These are phyloP conservation scores for Thalassiosira mediterranea DNA, from an alignment of 352 stramenopile species.

Conservation along the genomic window DNA sequence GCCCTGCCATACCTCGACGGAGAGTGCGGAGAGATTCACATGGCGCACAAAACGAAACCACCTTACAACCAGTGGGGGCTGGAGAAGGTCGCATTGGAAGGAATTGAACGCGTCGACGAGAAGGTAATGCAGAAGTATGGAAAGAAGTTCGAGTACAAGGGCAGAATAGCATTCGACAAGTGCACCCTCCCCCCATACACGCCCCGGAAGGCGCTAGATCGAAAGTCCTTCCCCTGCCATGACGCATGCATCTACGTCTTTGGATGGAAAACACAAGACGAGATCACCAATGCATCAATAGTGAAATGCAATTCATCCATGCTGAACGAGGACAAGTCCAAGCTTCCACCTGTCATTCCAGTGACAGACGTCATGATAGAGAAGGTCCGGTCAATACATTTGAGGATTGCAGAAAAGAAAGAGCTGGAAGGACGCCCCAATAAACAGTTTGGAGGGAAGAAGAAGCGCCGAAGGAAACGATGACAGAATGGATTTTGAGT, in stretches of 20 bases:
- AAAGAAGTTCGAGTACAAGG: conserved; percentile 59
- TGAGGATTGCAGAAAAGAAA: conserved; percentile 12
- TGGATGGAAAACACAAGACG: conserved; percentile 40
- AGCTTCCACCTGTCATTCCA: conserved; percentile 32
- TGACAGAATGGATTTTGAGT: not conserved
- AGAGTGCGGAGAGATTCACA: conserved; percentile 88
- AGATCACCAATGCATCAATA: not conserved
- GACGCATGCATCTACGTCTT: conserved; percentile 96
- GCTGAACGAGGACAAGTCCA: not conserved
- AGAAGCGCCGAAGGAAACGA: conserved; percentile 12
- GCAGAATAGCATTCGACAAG: conserved; percentile 92
- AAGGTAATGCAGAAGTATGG: conserved; percentile 10
- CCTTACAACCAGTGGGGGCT: conserved; percentile 84
- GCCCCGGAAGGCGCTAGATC: conserved; percentile 95
- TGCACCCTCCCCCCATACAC: conserved; percentile 91
- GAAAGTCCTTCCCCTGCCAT: conserved; percentile 94
- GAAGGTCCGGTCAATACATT: conserved; percentile 34
- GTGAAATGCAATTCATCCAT: not conserved
- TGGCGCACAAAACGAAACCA: conserved; percentile 95
- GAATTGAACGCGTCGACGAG: conserved; percentile 7
- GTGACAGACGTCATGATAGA: conserved; percentile 42
- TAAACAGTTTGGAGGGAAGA: conserved; percentile 4
- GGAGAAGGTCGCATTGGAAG: conserved; percentile 66
- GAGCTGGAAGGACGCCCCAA: not conserved
- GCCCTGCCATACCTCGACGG: conserved; percentile 60